These are phyloP conservation scores for Carex cristatella DNA, from an alignment of 176 grass and related monocot genomes.

Conservation along the genomic window DNA sequence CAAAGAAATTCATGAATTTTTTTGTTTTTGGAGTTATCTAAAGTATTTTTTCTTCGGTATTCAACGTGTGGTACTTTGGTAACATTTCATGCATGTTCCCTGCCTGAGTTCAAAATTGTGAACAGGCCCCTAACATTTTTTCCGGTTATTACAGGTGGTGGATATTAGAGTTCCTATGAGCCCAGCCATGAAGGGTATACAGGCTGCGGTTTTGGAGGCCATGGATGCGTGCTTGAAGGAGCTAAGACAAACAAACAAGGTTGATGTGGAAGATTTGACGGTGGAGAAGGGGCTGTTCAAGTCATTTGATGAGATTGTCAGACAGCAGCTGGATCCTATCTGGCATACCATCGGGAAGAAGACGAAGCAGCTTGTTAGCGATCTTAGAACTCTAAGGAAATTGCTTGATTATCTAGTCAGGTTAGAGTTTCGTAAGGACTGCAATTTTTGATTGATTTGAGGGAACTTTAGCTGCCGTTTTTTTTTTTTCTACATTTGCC, in stretches of 20 bases:
- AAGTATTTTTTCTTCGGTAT: neutral
- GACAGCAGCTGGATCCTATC: slow-evolving; percentile 84
- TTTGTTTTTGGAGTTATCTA: neutral
- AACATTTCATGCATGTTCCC: neutral
- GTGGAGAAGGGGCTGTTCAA: slow-evolving; percentile 91
- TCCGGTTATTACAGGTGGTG: slow-evolving; percentile 27
- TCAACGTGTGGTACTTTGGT: neutral
- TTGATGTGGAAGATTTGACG: slow-evolving; percentile 88
- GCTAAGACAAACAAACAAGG: slow-evolving; percentile 81
- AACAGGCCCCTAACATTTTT: neutral
- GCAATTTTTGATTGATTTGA: neutral
- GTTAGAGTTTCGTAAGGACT: slow-evolving; percentile 22
- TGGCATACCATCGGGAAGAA: slow-evolving; percentile 99
- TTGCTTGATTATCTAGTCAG: slow-evolving; percentile 93
- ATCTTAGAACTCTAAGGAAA: slow-evolving; percentile 92
- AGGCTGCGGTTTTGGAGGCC: slow-evolving; percentile 55
- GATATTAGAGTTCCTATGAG: slow-evolving; percentile 82
- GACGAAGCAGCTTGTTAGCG: slow-evolving; percentile 92
- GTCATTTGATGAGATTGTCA: slow-evolving; percentile 93
- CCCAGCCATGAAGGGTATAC: slow-evolving; percentile 68
- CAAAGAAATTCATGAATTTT: neutral
- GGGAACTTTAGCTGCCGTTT: neutral
- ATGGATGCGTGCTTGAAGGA: slow-evolving; percentile 97
- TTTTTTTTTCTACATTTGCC: neutral
- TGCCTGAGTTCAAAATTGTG: neutral